phyloP scores from a whole-genome alignment of 768 basidiomycete genomes.

The Termitomyces sp. region DNA sequence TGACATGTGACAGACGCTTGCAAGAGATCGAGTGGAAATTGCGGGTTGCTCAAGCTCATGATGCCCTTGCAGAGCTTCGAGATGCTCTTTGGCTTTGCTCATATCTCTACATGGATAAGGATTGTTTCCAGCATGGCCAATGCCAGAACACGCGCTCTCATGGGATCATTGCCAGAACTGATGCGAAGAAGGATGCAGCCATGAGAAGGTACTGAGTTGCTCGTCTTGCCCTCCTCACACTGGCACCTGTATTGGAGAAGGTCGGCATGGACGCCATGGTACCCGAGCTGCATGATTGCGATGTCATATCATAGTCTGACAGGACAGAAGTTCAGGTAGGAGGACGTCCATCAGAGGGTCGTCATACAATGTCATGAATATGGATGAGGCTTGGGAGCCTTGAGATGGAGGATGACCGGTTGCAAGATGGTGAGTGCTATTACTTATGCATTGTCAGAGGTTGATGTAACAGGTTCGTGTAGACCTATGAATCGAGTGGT shows the following conservation, averaged over 20 bases:
- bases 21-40: background rate
- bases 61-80: conserved; percentile 3
- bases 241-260: conserved; percentile 1
- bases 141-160: conserved; percentile 11
- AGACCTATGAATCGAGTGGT: background rate
- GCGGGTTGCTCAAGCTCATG: background rate
- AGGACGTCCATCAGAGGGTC: conserved; percentile 1
- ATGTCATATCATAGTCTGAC: conserved; percentile 13
- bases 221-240: background rate
- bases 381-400: conserved; percentile 14
- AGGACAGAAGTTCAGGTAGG: background rate
- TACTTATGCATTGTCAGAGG: background rate
- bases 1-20: background rate
- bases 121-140: conserved; percentile 15
- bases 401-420: conserved; percentile 1
- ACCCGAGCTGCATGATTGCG: conserved; percentile 6
- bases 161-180: conserved; percentile 5
- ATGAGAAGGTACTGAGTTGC: conserved; percentile 12
- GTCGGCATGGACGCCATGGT: conserved; percentile 7
- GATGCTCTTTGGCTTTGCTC: conserved; percentile 14
- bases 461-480: background rate
- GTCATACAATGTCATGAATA: conserved; percentile 17
- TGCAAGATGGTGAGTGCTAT: conserved; percentile 17
- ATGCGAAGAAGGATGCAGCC: conserved; percentile 8
- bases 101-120: conserved; percentile 14